Evolutionary conservation across 305 asterid species (phyloP).

Genomic region (Fraxinus greggii): DNA sequence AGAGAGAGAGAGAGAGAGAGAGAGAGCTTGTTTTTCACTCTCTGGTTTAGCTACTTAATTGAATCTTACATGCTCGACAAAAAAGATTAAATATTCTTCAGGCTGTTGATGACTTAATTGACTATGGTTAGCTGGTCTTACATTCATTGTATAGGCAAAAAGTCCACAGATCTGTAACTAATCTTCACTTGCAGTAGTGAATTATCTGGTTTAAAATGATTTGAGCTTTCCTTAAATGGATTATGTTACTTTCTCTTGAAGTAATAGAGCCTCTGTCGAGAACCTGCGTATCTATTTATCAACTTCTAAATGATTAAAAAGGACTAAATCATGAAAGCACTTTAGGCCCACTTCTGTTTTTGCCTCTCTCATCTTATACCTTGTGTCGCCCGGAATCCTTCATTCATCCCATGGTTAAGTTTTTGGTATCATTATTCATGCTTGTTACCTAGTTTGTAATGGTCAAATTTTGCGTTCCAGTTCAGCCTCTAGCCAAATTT

Average conservation of each 20-base stretch:
- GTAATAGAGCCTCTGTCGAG: background rate
- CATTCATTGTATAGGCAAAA: background rate
- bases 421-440: background rate
- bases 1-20: background rate
- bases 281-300: conserved; percentile 8
- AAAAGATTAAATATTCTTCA: background rate
- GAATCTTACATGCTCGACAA: background rate
- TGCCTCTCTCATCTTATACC: background rate
- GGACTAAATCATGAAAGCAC: conserved; percentile 3
- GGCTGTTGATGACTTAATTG: background rate
- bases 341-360: conserved; percentile 11
- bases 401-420: background rate
- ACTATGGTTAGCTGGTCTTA: background rate
- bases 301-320: conserved; percentile 18
- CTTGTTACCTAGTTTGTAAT: background rate
- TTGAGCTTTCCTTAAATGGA: conserved; percentile 8
- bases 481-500: background rate
- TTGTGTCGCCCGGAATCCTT: background rate
- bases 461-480: background rate
- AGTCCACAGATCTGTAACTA: conserved; percentile 1
- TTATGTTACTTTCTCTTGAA: background rate
- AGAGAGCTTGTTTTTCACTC: background rate
- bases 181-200: conserved; percentile 15
- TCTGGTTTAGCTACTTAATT: background rate
- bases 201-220: conserved; percentile 1